These are phyloP conservation scores for Harringtonia aguacate DNA, from an alignment of 2,329 filamentous ascomycete genomes.

Conservation along the genomic window DNA sequence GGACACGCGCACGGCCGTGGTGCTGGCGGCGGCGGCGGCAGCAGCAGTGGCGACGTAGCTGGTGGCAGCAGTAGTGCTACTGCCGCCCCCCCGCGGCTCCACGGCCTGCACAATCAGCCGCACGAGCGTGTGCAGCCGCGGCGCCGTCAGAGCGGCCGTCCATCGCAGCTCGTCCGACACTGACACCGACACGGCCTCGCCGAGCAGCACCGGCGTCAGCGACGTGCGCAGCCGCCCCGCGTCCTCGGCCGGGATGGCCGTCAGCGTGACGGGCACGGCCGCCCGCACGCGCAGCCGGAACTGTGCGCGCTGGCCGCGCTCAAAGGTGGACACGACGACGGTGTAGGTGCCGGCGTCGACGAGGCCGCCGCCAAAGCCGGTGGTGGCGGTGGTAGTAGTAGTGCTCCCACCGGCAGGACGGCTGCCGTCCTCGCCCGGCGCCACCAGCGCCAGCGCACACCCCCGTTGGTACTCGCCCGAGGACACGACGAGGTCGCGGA, in stretches of 20 bases:
- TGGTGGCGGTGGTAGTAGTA: slow-evolving; percentile 7
- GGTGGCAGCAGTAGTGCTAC: slow-evolving; percentile 10
- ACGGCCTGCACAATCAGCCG: slow-evolving; percentile 33
- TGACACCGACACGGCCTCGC: not conserved
- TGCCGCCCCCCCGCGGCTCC: slow-evolving; percentile 7
- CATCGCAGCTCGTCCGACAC: slow-evolving; percentile 4
- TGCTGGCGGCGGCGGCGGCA: slow-evolving; percentile 15
- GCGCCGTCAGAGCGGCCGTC: slow-evolving; percentile 25
- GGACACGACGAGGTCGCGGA: slow-evolving; percentile 68
- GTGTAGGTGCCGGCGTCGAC: slow-evolving; percentile 71
- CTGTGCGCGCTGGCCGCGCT: slow-evolving; percentile 61
- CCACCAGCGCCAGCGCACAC: slow-evolving; percentile 55
- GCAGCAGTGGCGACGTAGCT: slow-evolving; percentile 14
- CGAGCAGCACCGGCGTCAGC: slow-evolving; percentile 37
- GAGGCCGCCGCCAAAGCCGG: slow-evolving; percentile 9
- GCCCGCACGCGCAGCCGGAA: slow-evolving; percentile 67
- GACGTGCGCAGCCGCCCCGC: slow-evolving; percentile 61
- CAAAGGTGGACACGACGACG: slow-evolving; percentile 83
- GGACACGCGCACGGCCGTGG: slow-evolving; percentile 50
- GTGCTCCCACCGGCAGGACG: slow-evolving; percentile 14
- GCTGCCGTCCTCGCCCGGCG: not conserved
- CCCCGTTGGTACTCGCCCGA: slow-evolving; percentile 84
- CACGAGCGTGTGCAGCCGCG: slow-evolving; percentile 44
- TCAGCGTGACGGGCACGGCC: slow-evolving; percentile 44
- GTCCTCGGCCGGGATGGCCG: slow-evolving; percentile 56